Evolutionary conservation across 768 basidiomycete genomes (phyloP).

Genomic region (Pleurotus tuoliensis): DNA sequence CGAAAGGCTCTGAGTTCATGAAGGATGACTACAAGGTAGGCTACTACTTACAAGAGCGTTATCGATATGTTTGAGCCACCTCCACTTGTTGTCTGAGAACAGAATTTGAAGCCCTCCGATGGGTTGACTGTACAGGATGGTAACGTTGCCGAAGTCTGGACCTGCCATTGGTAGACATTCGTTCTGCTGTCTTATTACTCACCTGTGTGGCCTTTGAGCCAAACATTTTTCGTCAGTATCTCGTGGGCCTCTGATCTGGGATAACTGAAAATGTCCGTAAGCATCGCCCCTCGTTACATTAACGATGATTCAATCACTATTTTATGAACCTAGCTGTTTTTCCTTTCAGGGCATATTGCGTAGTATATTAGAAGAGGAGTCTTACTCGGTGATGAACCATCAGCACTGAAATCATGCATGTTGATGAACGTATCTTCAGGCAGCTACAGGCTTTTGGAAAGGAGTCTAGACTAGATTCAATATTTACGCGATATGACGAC

Average conservation of each 20-base stretch:
- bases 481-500: not conserved
- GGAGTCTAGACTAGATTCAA: constrained; percentile 27
- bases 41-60: constrained; percentile 32
- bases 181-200: constrained; percentile 6
- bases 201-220: constrained; percentile 49
- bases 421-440: constrained; percentile 50
- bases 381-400: constrained; percentile 39
- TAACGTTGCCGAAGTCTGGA: constrained; percentile 40
- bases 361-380: too few relatives aligned
- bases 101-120: constrained; percentile 43
- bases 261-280: constrained; percentile 23
- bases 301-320: constrained; percentile 25
- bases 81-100: constrained; percentile 36
- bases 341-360: too few relatives aligned
- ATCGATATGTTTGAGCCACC: constrained; percentile 43
- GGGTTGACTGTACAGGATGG: constrained; percentile 46
- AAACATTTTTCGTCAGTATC: constrained; percentile 37
- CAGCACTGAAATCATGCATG: constrained; percentile 38
- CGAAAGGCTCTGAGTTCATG: too few relatives aligned
- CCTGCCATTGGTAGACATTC: too few relatives aligned
- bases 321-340: constrained; percentile 42
- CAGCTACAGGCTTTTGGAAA: constrained; percentile 49
- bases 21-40: too few relatives aligned
- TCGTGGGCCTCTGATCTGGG: constrained; percentile 41
- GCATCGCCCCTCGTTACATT: too few relatives aligned